Conservation (phyloP, 768 basidiomycete genomes). For the Suillus bovinus region DNA sequence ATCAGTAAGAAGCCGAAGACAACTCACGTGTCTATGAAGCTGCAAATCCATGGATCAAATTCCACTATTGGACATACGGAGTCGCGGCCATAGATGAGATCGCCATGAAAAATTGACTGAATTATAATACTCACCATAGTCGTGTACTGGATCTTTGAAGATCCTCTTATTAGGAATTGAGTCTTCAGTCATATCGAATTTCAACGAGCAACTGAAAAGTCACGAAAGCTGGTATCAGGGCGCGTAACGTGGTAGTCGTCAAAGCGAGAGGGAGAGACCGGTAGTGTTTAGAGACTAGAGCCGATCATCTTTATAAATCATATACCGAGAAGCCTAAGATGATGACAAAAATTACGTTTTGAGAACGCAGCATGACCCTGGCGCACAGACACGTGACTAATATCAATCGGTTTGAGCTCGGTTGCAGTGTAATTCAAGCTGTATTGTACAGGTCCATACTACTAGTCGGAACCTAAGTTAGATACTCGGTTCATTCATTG, state of each 20-base stretch:
- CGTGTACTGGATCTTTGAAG: constrained; percentile 44
- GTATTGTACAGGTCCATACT: not conserved
- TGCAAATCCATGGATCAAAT: constrained; percentile 40
- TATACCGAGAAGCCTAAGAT: not conserved
- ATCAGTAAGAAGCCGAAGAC: not conserved
- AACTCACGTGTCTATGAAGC: constrained; percentile 68
- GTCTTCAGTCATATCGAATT: constrained; percentile 7
- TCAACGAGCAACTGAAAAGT: not conserved
- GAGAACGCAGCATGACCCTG: not conserved
- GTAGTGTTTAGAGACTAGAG: not conserved
- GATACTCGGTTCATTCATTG: not conserved
- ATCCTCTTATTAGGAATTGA: constrained; percentile 17
- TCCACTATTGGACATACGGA: constrained; percentile 14
- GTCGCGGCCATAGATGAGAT: not conserved
- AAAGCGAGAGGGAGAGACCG: not conserved
- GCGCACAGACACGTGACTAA: not conserved
- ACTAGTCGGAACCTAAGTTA: not conserved
- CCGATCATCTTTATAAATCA: constrained; percentile 3
- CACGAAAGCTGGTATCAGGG: not conserved
- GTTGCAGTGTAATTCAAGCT: not conserved
- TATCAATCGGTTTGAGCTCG: not conserved
- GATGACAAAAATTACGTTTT: constrained; percentile 1
- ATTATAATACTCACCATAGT: constrained; percentile 34
- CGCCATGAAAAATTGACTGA: not conserved
- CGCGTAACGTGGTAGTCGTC: not conserved